Evolutionary conservation across 2,329 filamentous ascomycete species (phyloP).

Genomic region (Colletotrichum melonis): DNA sequence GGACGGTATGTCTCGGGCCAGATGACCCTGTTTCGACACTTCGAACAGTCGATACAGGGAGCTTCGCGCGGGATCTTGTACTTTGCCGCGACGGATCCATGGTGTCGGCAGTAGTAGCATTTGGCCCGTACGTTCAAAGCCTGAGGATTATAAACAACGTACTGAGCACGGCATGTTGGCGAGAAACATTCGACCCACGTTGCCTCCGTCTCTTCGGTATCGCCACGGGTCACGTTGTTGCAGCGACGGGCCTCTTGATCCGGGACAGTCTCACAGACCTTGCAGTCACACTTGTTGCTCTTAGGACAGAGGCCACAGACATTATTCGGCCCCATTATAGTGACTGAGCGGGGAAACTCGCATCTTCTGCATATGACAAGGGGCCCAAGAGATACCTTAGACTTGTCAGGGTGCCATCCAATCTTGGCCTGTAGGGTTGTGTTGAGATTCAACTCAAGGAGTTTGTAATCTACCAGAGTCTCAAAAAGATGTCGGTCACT

Average conservation of each 20-base stretch:
- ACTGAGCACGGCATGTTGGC: conserved; percentile 58
- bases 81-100: not conserved
- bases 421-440: conserved; percentile 55
- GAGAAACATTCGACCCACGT: conserved; percentile 61
- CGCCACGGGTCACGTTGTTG: conserved; percentile 45
- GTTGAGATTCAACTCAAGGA: conserved; percentile 57
- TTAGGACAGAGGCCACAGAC: conserved; percentile 55
- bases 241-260: conserved; percentile 40
- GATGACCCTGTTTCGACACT: conserved; percentile 58
- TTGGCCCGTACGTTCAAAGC: conserved; percentile 57
- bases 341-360: conserved; percentile 59
- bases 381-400: conserved; percentile 54
- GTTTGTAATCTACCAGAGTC: conserved; percentile 57
- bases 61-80: conserved; percentile 37
- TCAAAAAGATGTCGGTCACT: conserved; percentile 55
- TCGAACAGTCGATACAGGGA: conserved; percentile 56
- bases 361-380: conserved; percentile 53
- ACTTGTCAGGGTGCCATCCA: conserved; percentile 59
- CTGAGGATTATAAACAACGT: conserved; percentile 59
- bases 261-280: conserved; percentile 34
- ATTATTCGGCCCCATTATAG: conserved; percentile 54
- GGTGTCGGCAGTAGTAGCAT: conserved; percentile 59
- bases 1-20: conserved; percentile 58
- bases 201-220: conserved; percentile 45
- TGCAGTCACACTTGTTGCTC: conserved; percentile 37